Percentiles rank a stretch among this genome's conserved stretches.
Conservation (phyloP, 2,329 filamentous ascomycete genomes). For the Diaporthe sp. region DNA sequence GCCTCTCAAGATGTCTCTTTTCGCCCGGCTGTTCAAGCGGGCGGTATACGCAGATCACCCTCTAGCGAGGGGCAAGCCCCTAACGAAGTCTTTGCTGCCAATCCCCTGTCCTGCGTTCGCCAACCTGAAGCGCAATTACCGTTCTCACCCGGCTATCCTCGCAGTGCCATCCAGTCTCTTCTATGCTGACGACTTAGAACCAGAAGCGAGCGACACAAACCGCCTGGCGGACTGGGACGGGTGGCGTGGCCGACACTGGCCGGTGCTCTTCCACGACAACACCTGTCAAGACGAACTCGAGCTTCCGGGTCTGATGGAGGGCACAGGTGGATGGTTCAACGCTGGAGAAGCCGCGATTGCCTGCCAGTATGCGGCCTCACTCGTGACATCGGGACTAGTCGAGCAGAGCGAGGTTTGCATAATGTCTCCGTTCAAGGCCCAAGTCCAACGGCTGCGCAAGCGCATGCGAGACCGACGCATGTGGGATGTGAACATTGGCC, state of each 20-base stretch:
- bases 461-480: slow-evolving; percentile 34
- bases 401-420: slow-evolving; percentile 44
- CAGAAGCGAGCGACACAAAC: slow-evolving; percentile 38
- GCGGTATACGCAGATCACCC: slow-evolving; percentile 46
- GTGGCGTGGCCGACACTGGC: slow-evolving; percentile 42
- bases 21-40: slow-evolving; percentile 45
- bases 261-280: slow-evolving; percentile 46
- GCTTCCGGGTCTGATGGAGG: slow-evolving; percentile 32
- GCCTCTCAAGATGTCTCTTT: slow-evolving; percentile 43
- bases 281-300: slow-evolving; percentile 44
- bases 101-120: slow-evolving; percentile 46
- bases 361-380: slow-evolving; percentile 39
- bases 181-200: slow-evolving; percentile 45
- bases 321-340: slow-evolving; percentile 45
- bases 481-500: slow-evolving; percentile 45
- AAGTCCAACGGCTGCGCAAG: slow-evolving; percentile 43
- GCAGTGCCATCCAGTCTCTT: slow-evolving; percentile 45
- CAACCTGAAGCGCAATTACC: slow-evolving; percentile 46
- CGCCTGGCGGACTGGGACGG: slow-evolving; percentile 41
- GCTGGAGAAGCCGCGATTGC: slow-evolving; percentile 43
- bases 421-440: slow-evolving; percentile 46
- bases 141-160: slow-evolving; percentile 46
- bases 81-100: slow-evolving; percentile 41
- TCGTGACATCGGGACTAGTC: slow-evolving; percentile 36
- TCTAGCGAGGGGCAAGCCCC: slow-evolving; percentile 42